Conservation (phyloP, 495 filamentous ascomycete genomes). For the Annulohypoxylon moriforme region DNA sequence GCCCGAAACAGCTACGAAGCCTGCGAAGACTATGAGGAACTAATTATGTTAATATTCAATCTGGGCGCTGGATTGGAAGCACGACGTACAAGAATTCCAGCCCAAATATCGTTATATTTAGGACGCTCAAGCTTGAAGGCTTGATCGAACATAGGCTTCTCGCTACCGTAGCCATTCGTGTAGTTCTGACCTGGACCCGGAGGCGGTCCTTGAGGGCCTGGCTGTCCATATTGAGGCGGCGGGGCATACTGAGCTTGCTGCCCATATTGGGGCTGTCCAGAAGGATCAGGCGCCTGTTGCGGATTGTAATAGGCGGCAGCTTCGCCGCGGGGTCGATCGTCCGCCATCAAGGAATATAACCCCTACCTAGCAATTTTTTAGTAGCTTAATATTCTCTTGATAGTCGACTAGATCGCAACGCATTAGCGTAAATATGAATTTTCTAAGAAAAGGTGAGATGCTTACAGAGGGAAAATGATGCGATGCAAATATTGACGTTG, state of each 20-base stretch:
- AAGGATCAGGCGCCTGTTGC: slow-evolving; percentile 25
- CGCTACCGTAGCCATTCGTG: slow-evolving; percentile 34
- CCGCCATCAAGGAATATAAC: slow-evolving; percentile 27
- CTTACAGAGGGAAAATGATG: background rate
- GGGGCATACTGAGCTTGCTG: slow-evolving; percentile 30
- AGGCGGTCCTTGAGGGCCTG: slow-evolving; percentile 30
- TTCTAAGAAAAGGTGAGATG: background rate
- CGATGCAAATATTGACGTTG: background rate
- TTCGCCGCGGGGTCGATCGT: slow-evolving; percentile 40
- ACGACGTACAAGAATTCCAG: slow-evolving; percentile 73
- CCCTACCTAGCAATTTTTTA: background rate
- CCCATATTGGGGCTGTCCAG: slow-evolving; percentile 11
- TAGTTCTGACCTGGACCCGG: slow-evolving; percentile 33
- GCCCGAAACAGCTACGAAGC: slow-evolving; percentile 81
- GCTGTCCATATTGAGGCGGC: slow-evolving; percentile 23
- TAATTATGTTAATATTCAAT: slow-evolving; percentile 38
- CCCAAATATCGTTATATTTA: slow-evolving; percentile 91
- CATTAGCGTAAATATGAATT: background rate
- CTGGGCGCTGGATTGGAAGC: background rate
- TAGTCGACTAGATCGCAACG: background rate
- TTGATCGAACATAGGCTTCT: slow-evolving; percentile 77
- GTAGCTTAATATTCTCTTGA: background rate
- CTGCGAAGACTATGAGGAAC: slow-evolving; percentile 78
- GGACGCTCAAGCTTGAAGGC: slow-evolving; percentile 83
- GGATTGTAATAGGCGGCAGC: slow-evolving; percentile 41